Evolutionary conservation across 495 filamentous ascomycete species (phyloP), one percentile per base, ranked within the genome.

Genomic region (Xylaria acuta): DNA sequence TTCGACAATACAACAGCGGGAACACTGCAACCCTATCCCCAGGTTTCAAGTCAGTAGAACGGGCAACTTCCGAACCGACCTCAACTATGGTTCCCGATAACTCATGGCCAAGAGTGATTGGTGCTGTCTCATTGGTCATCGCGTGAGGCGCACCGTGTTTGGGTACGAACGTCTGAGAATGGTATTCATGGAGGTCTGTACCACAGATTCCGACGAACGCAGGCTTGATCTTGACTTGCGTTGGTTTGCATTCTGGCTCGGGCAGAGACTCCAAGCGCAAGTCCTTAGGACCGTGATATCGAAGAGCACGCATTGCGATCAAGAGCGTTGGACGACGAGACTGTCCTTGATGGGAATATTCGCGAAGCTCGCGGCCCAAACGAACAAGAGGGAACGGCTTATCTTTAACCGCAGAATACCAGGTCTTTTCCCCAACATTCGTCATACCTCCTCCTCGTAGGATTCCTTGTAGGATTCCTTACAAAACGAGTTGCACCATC

Each of bases 21-120:
- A 86, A 85, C 6, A 91, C 82, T 5, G 78, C 82, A 16, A 91
- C 90, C n/a, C 82, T 76, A 53, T 90, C 84, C 14, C 90, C 89
- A 3, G 83, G 74, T 43, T 72, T 67, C 30, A 53, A 67, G 25
- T 58, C 51, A 68, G 86, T 84, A 69, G 87, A 80, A 34, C 80
- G 79, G 7, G 79, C 79, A 5, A 91, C 84, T 5, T 80, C 86
- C 2, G 80, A 76, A 16, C 90, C 90, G 5, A 90, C 78, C 73
- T 91, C 89, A 64, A 89, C 84, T 22, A 92, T 80, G 0, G 80
- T 83, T 7, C 89, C 90, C 51, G 83, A 86, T 77, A 91, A 90
- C 70, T 91, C 90, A 73, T 92, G 90, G 25, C 90, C 90, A 38
- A 91, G 81, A 0, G 86, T 88, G 8, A 90, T 75, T 0, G 90